These are phyloP conservation scores for Aeminium ludgeri DNA, from an alignment of 495 filamentous ascomycete genomes.

Conservation along the genomic window DNA sequence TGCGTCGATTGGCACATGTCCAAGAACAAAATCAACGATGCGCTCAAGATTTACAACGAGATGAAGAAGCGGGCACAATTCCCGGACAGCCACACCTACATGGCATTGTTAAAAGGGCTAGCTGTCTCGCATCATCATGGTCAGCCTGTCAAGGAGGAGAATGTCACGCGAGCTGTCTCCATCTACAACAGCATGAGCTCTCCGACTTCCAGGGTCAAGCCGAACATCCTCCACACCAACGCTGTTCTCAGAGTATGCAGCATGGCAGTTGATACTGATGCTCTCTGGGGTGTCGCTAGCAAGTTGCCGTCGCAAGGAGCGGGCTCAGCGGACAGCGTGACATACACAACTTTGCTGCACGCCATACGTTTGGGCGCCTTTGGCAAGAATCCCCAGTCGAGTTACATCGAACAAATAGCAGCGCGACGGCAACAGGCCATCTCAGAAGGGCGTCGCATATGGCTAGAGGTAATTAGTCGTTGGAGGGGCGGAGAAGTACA, in stretches of 20 bases:
- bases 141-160: not conserved
- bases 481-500: conserved; percentile 53
- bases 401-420: conserved; percentile 24
- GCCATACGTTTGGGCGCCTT: conserved; percentile 36
- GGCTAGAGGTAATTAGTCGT: conserved; percentile 57
- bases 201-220: conserved; percentile 39
- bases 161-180: conserved; percentile 8
- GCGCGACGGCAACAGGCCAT: conserved; percentile 23
- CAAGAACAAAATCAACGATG: conserved; percentile 37
- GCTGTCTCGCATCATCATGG: conserved; percentile 18
- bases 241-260: conserved; percentile 68
- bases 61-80: conserved; percentile 82
- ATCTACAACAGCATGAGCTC: conserved; percentile 50
- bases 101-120: conserved; percentile 64
- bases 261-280: conserved; percentile 50
- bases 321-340: conserved; percentile 45
- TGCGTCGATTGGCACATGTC: conserved; percentile 55
- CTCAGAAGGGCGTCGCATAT: conserved; percentile 49
- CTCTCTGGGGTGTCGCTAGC: conserved; percentile 51
- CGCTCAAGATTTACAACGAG: conserved; percentile 75
- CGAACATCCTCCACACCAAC: conserved; percentile 67
- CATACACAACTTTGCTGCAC: conserved; percentile 68
- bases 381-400: conserved; percentile 5
- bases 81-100: conserved; percentile 65
- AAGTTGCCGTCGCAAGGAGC: conserved; percentile 44